Evolutionary conservation across 2,329 filamentous ascomycete species (phyloP), one percentile per base, ranked within the genome.

Genomic region (Cytospora mali): DNA sequence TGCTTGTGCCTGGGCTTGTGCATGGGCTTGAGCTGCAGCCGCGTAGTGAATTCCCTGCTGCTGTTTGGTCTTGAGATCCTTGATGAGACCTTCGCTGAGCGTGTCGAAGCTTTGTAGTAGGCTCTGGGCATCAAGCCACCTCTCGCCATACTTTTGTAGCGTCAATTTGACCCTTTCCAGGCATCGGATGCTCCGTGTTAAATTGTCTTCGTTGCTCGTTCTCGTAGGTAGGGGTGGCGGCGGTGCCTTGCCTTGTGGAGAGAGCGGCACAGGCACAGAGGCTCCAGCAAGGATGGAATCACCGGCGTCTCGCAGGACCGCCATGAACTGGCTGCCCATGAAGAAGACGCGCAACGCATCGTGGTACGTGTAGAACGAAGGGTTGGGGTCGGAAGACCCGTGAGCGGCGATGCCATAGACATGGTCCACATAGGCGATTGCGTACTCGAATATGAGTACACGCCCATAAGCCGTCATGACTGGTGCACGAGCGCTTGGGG

Each of bases 281-380:
- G 77, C 71, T 6, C 81, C 82, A 0, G 81, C 80, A 7, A 88
- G 75, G 3, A 88, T 77, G 64, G 84, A 74, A 50, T 88, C 83
- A 58, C 83, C 81, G 1, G 83, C 80, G 64, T 85, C 83, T 4
- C 78, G 77, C n/a, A 89, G 74, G 9, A 88, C 84, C 1, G 85
- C 84, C 18, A 87, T 75, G 62, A 89, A 83, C 68, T 89, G 87
- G 64, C 80, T 85, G 16, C 83, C 86, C 77, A 89, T 86, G 69
- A 89, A 96, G 71, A 91, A 95, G 1, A 92, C 88, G 58, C 93
- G 87, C 70, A 96, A 83, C 1, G 93, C 91, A 72, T 97, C 94
- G 71, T 96, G 89, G 69, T 93, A 97, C 0, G 91, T 94, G 70
- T 95, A 86, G 57, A 94, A 89, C 5, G 88, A 84, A 18, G 84